Base-by-base conservation (phyloP, 805 yeast species). In the Starmera caribaea region DNA sequence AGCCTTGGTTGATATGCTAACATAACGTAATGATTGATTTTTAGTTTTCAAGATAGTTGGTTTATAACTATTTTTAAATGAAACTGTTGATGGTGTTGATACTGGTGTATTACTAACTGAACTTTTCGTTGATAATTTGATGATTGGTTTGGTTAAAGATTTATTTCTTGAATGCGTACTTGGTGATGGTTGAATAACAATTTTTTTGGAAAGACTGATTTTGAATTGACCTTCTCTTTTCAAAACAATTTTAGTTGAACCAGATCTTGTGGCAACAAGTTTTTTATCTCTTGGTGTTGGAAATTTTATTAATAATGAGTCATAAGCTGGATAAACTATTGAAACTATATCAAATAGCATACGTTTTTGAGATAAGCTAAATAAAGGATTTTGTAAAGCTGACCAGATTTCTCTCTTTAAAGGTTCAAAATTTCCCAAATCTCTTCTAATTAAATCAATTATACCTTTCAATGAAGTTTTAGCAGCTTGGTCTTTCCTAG, bases 211-310 rank as follows among this genome's bases (percentile, higher is more conserved):
- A 6, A 53, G 34, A 3, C 47, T 48, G 26, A 51, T 36, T 17
- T 48, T 50, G 34, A 53, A 47, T 13, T 41, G 41, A 29, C 68
- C 66, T 49, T 78, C 81, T 43, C 86, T 63, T 46, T 70, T 79
- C 15, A 87, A 61, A 6, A 72, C 64, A n/a, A 86, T 62, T 32
- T 65, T 65, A 4, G 79, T 79, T 21, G 63, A 63, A 0, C 75
- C 81, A 5, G 68, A 45, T 38, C 73, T 49, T 46, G 69, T 71
- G 0, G 87, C 85, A 8, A 73, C 75, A 17, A 92, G 63, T 46
- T 74, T 76, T 53, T 75, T 79, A 38, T 76, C 77, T 47, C 78
- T 70, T 3, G 96, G 96, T 12, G 78, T 61, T 6, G 76, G 71
- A 16, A 88, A 61, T 4, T 63, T 70, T 2, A 87, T 87, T n/a